Evolutionary conservation across 257 asterid genomes (phyloP).

Genomic region (Scutellaria barbata): DNA sequence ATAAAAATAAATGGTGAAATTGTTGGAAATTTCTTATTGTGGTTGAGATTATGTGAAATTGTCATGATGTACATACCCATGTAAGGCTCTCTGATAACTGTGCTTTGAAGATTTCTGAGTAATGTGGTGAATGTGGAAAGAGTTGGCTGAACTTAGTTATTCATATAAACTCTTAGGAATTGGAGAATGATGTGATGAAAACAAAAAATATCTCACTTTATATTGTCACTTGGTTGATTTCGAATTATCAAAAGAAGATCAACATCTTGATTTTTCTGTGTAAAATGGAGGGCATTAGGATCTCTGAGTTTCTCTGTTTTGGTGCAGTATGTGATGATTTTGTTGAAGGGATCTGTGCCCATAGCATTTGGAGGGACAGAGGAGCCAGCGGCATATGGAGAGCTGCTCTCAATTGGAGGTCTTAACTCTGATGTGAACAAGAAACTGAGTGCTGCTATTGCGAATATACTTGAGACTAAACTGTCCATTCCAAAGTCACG

Average conservation of each 20-base stretch:
- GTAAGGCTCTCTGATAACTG: background rate
- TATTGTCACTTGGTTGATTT: background rate
- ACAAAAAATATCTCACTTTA: too few species aligned
- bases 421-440: constrained; percentile 78
- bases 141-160: background rate
- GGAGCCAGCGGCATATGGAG: constrained; percentile 90
- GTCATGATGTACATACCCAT: background rate
- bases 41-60: constrained; percentile 6
- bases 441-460: constrained; percentile 87
- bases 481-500: constrained; percentile 77
- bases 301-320: constrained; percentile 4
- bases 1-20: constrained; percentile 2
- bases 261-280: background rate
- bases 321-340: constrained; percentile 91
- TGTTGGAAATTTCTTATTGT: background rate
- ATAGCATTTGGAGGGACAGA: constrained; percentile 96
- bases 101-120: background rate
- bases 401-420: constrained; percentile 88
- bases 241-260: constrained; percentile 1
- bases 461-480: constrained; percentile 77
- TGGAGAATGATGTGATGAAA: background rate
- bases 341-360: constrained; percentile 93
- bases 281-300: constrained; percentile 13
- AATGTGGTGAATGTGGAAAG: background rate
- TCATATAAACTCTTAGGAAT: background rate